Evolutionary conservation across 257 asterid species (phyloP).

Genomic region (Nicotiana tabacum): DNA sequence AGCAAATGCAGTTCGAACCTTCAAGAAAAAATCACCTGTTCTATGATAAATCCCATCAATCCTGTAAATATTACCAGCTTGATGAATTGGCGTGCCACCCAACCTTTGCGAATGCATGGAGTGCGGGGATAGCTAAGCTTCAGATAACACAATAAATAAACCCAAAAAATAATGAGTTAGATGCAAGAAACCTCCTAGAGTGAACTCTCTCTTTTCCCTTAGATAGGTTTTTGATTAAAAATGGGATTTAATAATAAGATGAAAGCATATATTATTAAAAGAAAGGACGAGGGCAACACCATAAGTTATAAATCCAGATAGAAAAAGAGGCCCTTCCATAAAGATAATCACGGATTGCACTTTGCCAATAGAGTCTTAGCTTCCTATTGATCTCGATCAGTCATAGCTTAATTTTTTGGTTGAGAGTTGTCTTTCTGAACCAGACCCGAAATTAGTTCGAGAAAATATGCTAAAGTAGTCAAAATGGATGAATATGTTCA

Average conservation of each 20-base stretch:
- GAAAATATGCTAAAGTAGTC: background rate
- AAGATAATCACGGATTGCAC: background rate
- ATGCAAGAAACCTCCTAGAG: background rate
- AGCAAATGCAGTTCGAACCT: background rate
- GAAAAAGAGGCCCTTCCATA: background rate
- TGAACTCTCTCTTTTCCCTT: background rate
- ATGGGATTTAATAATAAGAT: background rate
- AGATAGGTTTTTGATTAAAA: background rate
- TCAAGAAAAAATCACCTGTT: constrained; percentile 57
- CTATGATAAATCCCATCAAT: constrained; percentile 84
- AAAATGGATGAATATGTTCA: background rate
- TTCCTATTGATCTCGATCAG: background rate
- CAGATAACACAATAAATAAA: constrained; percentile 21
- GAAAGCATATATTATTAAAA: background rate
- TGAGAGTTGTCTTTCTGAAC: background rate
- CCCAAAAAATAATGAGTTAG: background rate
- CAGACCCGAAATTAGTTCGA: background rate
- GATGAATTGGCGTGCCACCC: constrained; percentile 85
- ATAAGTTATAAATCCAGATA: background rate
- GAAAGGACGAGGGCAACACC: background rate
- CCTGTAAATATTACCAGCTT: constrained; percentile 86
- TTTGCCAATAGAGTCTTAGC: background rate
- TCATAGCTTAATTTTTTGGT: background rate
- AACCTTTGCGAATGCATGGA: constrained; percentile 80
- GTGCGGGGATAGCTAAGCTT: constrained; percentile 93